Percentiles rank a stretch among this genome's conserved stretches.
phyloP scores from a whole-genome alignment of 108 stramenopile species.

The Cyclostephanos tholiformis region DNA sequence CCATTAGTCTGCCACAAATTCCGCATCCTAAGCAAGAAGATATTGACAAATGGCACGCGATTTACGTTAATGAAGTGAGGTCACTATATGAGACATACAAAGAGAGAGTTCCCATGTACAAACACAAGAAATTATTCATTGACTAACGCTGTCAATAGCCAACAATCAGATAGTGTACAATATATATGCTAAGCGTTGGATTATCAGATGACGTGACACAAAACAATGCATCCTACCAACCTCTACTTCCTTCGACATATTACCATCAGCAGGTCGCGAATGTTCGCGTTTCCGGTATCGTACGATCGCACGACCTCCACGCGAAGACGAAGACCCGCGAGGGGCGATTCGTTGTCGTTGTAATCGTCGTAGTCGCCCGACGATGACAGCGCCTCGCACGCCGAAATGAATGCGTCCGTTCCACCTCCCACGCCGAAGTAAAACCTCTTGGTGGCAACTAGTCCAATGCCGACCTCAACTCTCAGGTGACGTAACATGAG shows the following conservation, averaged over 20 bases:
- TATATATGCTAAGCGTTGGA: too few relatives aligned
- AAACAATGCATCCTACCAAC: background rate
- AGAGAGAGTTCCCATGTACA: conserved; percentile 65
- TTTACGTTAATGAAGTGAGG: conserved; percentile 64
- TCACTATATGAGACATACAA: conserved; percentile 70
- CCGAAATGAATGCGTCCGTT: conserved; percentile 54
- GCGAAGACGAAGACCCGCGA: conserved; percentile 20
- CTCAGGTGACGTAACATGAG: conserved; percentile 64
- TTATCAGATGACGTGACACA: too few relatives aligned
- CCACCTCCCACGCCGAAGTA: conserved; percentile 91
- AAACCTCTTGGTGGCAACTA: conserved; percentile 81
- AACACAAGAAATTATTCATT: conserved; percentile 39
- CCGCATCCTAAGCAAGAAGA: conserved; percentile 65
- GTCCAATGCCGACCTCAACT: conserved; percentile 58
- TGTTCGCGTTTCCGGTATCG: conserved; percentile 78
- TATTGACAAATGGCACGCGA: conserved; percentile 71
- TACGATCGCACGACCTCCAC: conserved; percentile 37
- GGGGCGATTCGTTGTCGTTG: background rate
- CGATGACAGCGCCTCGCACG: conserved; percentile 23
- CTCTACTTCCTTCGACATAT: conserved; percentile 18
- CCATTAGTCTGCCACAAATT: conserved; percentile 68
- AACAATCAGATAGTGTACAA: background rate
- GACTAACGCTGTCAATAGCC: background rate
- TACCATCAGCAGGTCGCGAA: conserved; percentile 74
- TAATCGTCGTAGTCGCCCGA: background rate